phyloP scores from a whole-genome alignment of 768 basidiomycete species.

The Suillus clintonianus region DNA sequence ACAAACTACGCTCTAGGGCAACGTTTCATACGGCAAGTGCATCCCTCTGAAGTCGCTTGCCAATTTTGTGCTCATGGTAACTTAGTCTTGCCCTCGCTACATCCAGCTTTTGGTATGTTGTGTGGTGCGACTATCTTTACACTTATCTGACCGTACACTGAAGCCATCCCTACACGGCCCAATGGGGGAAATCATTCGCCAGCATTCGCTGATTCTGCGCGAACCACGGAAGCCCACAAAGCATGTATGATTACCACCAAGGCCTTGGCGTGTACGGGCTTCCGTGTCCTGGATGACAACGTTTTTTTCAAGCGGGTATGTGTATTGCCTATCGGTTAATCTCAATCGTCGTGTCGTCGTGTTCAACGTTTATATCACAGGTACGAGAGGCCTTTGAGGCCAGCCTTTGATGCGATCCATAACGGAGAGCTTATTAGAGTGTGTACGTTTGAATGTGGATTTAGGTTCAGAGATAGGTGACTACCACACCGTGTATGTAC shows the following conservation, averaged over 20 bases:
- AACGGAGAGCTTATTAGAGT: not conserved
- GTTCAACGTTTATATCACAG: not conserved
- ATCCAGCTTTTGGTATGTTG: constrained; percentile 60
- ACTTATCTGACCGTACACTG: constrained; percentile 22
- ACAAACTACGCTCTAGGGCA: constrained; percentile 53
- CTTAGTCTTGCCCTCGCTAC: constrained; percentile 61
- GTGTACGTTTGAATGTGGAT: not conserved
- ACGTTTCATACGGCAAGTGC: constrained; percentile 65
- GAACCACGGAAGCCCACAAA: constrained; percentile 61
- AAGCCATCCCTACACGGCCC: constrained; percentile 72
- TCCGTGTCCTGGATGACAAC: constrained; percentile 58
- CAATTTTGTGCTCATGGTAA: constrained; percentile 16
- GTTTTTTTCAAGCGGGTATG: constrained; percentile 58
- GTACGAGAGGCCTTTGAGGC: not conserved
- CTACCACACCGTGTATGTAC: not conserved
- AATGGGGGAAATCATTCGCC: constrained; percentile 78
- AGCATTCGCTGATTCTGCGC: constrained; percentile 62
- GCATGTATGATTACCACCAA: constrained; percentile 58
- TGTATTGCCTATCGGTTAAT: not conserved
- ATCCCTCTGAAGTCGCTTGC: constrained; percentile 11
- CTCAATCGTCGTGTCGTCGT: not conserved
- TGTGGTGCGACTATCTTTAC: constrained; percentile 12
- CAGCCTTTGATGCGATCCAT: not conserved
- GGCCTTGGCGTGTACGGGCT: constrained; percentile 61
- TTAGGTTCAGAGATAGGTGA: not conserved